Evolutionary conservation across 192 early-diverging fungal genomes (phyloP).

Genomic region (Rhizophagus sp.): DNA sequence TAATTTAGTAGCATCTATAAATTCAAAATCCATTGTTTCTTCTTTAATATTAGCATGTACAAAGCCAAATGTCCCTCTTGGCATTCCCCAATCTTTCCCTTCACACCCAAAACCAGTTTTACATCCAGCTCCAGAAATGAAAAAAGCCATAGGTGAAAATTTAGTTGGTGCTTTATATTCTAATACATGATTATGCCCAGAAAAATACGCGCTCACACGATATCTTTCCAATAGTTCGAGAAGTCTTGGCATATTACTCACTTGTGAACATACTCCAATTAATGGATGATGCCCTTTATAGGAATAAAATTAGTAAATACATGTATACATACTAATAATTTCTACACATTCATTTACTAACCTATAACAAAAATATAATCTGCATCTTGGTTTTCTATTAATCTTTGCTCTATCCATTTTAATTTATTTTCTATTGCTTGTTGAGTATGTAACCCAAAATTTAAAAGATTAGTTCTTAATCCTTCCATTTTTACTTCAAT

Average conservation of each 20-base stretch:
- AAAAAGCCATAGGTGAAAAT: background rate
- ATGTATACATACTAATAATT: background rate
- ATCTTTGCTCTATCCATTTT: conserved; percentile 16
- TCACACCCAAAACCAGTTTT: background rate
- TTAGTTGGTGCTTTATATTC: conserved; percentile 1
- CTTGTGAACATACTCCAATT: conserved; percentile 7
- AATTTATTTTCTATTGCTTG: conserved; percentile 10
- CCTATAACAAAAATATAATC: conserved; percentile 19
- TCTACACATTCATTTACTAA: background rate
- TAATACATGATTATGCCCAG: conserved; percentile 24
- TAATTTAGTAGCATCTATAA: conserved; percentile 11
- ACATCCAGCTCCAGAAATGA: conserved; percentile 25
- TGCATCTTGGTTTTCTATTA: background rate
- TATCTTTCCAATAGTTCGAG: background rate
- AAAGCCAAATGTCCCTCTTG: conserved; percentile 12
- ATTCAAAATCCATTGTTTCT: conserved; percentile 13
- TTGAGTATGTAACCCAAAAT: background rate
- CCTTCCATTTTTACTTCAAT: background rate
- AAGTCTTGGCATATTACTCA: background rate
- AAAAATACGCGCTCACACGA: conserved; percentile 20
- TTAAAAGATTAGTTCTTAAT: conserved; percentile 3
- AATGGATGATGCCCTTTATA: conserved; percentile 26
- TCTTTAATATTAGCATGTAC: conserved; percentile 15
- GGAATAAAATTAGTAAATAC: background rate
- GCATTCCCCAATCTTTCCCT: conserved; percentile 20